These are phyloP conservation scores for Thalassiosira exigua DNA, from an alignment of 352 stramenopile species.

Conservation along the genomic window DNA sequence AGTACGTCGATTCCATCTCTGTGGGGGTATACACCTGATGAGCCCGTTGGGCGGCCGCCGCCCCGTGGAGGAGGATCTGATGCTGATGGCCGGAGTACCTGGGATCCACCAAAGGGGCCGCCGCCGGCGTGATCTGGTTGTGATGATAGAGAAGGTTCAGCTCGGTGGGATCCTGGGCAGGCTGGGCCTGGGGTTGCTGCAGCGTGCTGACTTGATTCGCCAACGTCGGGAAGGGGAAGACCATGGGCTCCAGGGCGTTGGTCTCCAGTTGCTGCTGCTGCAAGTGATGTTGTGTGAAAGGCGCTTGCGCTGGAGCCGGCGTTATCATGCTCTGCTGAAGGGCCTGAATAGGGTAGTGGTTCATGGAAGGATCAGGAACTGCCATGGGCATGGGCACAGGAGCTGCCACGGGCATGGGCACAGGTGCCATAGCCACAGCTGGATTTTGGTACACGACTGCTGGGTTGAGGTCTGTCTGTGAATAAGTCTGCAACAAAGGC, in stretches of 20 bases:
- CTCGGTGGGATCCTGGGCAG: constrained; percentile 8
- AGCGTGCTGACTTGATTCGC: constrained; percentile 9
- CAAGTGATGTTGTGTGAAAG: constrained; percentile 1
- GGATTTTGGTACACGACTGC: no score
- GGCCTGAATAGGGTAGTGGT: no score
- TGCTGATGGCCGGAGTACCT: background rate
- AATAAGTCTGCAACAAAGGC: no score
- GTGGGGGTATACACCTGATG: no score
- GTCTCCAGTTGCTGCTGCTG: constrained; percentile 3
- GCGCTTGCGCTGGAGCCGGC: background rate
- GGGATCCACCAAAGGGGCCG: constrained; percentile 3
- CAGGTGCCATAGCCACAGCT: no score
- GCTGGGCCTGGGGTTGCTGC: background rate
- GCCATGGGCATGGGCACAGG: no score
- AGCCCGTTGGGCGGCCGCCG: background rate
- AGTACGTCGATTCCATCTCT: no score
- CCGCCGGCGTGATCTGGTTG: background rate
- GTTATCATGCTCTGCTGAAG: no score
- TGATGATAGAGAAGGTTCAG: constrained; percentile 4
- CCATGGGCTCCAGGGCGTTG: no score
- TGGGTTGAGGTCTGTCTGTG: no score
- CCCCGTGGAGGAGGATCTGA: constrained; percentile 1
- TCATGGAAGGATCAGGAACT: no score
- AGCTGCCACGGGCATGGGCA: no score
- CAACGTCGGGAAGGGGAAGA: constrained; percentile 12